Base-by-base conservation (phyloP, 176 grass and related monocot genomes). In the Phragmites australis region DNA sequence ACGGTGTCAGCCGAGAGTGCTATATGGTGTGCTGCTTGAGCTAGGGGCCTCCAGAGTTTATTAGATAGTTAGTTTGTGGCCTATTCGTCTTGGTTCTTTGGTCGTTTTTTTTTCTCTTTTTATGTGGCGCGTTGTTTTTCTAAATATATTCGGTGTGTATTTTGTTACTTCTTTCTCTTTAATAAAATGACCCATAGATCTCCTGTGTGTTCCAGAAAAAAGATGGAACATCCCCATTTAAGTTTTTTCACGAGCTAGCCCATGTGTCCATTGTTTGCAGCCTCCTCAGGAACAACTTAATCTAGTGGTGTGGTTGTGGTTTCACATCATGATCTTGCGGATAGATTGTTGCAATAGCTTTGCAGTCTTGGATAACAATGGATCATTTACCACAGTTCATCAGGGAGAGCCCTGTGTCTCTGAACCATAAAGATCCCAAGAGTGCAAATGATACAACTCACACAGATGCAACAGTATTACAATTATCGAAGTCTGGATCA, bases 301-400 rank as follows among this genome's bases (percentile, higher is more conserved):
- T 17, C 40, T n/a, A 48, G 52, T 23, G 6, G 58, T 8, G 6
- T 18, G 14, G 42, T 52, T 13, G 34, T 50, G 21, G n/a, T 51
- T 73, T 51, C 30, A 41, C 56, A 62, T 26, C 2, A 40, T 41
- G 68, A 1, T 49, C 26, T 17, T 75, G 21, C 39, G 9, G 72
- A 66, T 66, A 69, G 9, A 37, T 16, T 80, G 44, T 55, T 6
- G 39, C 53, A 44, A 75, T 75, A 75, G 52, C 8, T 42, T 75
- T 75, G n/a, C 42, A 31, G 58, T 50, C 42, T 65, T 64, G 13
- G 14, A 29, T 4, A 47, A 45, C n/a, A 31, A 57, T 7, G 10
- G 14, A 65, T 19, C 55, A 79, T 34, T 72, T 19, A 53, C 57
- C 40, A 19, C 40, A 43, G 26, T 45, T 21, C 67, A 23, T 34